Conservation (phyloP, 768 basidiomycete genomes). For the Gelatoporia subvermispora region DNA sequence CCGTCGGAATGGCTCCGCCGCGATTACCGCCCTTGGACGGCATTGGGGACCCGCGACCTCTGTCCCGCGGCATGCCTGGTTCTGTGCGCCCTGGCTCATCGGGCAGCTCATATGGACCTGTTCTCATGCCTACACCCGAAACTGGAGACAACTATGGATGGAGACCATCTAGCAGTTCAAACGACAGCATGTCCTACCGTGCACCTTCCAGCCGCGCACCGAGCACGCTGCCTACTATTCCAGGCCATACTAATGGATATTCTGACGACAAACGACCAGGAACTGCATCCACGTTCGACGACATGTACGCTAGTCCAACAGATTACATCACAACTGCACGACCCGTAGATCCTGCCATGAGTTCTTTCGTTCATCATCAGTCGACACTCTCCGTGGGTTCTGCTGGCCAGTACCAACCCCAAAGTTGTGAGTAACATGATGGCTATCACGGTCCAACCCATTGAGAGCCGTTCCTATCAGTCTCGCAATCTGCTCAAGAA, state of each 20-base stretch:
- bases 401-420: conserved; percentile 2
- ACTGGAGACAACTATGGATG: conserved; percentile 5
- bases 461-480: not conserved
- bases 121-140: conserved; percentile 20
- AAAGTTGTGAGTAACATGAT: conserved; percentile 8
- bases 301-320: conserved; percentile 14
- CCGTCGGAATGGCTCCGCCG: conserved; percentile 10
- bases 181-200: conserved; percentile 7
- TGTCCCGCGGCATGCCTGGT: conserved; percentile 6
- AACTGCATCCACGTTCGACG: conserved; percentile 16
- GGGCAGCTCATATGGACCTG: conserved; percentile 9
- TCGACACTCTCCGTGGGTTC: not conserved
- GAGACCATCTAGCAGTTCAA: conserved; percentile 2
- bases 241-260: conserved; percentile 13
- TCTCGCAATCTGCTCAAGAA: conserved; percentile 6
- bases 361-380: not conserved
- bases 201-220: conserved; percentile 19
- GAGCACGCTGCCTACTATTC: conserved; percentile 23
- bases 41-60: conserved; percentile 13
- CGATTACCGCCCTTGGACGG: conserved; percentile 13
- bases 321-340: not conserved
- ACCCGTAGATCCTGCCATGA: not conserved
- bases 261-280: conserved; percentile 18
- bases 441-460: not conserved
- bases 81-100: conserved; percentile 12